phyloP scores from a whole-genome alignment of 495 filamentous ascomycete species.

The Penicillium longicatenatum region DNA sequence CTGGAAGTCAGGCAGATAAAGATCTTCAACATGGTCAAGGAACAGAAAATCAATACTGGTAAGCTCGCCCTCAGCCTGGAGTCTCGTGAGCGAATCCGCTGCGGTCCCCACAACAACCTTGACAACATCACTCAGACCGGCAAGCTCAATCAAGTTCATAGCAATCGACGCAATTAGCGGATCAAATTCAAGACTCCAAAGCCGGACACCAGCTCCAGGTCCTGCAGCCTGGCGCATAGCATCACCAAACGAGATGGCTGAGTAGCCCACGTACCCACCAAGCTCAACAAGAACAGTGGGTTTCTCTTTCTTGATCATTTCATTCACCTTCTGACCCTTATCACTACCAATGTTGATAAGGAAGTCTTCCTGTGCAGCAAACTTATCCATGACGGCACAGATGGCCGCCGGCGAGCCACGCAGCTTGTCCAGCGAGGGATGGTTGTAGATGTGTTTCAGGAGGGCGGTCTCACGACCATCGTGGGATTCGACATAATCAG shows the following conservation, averaged over 20 bases:
- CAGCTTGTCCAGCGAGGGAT: slow-evolving; percentile 50
- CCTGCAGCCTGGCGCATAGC: slow-evolving; percentile 57
- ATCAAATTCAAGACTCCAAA: slow-evolving; percentile 65
- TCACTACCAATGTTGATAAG: slow-evolving; percentile 72
- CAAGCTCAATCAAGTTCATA: slow-evolving; percentile 60
- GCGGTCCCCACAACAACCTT: slow-evolving; percentile 62
- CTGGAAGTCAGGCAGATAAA: slow-evolving; percentile 18
- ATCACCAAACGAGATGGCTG: slow-evolving; percentile 63
- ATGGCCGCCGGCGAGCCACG: slow-evolving; percentile 57
- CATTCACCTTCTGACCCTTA: slow-evolving; percentile 63
- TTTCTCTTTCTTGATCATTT: slow-evolving; percentile 58
- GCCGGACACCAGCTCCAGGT: slow-evolving; percentile 22
- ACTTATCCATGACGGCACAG: slow-evolving; percentile 65
- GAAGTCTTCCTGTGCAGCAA: slow-evolving; percentile 59
- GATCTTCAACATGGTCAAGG: slow-evolving; percentile 21
- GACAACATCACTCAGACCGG: slow-evolving; percentile 66
- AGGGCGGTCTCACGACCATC: slow-evolving; percentile 70
- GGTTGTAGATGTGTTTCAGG: slow-evolving; percentile 59
- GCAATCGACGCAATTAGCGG: slow-evolving; percentile 68
- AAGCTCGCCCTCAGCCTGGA: slow-evolving; percentile 5
- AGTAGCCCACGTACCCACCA: slow-evolving; percentile 74
- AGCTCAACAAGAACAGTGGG: slow-evolving; percentile 65
- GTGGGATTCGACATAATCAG: slow-evolving; percentile 31
- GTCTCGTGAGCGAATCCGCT: slow-evolving; percentile 9
- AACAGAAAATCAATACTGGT: slow-evolving; percentile 17